These are phyloP conservation scores for Hygrocybe punicea DNA, from an alignment of 768 basidiomycete genomes.

Conservation along the genomic window DNA sequence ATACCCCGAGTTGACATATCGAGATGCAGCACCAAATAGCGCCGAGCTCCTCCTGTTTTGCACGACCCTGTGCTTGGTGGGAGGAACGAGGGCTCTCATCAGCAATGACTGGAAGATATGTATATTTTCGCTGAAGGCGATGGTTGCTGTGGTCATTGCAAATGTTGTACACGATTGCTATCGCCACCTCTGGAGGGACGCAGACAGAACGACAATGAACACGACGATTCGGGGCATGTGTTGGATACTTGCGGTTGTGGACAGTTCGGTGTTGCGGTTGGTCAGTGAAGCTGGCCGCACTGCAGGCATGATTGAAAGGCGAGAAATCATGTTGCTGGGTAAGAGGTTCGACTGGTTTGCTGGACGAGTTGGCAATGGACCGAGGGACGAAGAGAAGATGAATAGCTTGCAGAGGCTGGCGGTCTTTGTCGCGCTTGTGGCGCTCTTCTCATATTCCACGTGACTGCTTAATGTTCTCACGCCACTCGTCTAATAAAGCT, in stretches of 20 bases:
- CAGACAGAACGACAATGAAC: conserved; percentile 34
- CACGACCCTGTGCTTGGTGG: conserved; percentile 14
- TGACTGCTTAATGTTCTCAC: background rate
- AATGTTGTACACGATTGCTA: conserved; percentile 51
- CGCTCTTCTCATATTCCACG: background rate
- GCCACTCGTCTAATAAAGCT: background rate
- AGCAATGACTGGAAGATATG: background rate
- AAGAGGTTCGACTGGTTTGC: conserved; percentile 58
- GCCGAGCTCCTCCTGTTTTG: conserved; percentile 42
- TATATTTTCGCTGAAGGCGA: conserved; percentile 20
- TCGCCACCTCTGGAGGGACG: conserved; percentile 45
- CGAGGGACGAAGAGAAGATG: conserved; percentile 42
- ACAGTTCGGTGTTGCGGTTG: conserved; percentile 52
- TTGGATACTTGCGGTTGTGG: conserved; percentile 46
- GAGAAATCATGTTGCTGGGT: conserved; percentile 39
- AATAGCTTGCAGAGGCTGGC: conserved; percentile 32
- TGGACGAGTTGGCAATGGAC: conserved; percentile 37
- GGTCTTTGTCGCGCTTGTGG: background rate
- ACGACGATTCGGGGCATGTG: conserved; percentile 31
- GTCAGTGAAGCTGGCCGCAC: conserved; percentile 48
- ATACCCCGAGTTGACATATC: conserved; percentile 48
- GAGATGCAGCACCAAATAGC: conserved; percentile 46
- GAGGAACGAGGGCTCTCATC: conserved; percentile 8
- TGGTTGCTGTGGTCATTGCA: conserved; percentile 31
- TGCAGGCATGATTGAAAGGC: conserved; percentile 43